Conservation (phyloP, 2,329 filamentous ascomycete genomes). For the Metarhizium guizhouense region DNA sequence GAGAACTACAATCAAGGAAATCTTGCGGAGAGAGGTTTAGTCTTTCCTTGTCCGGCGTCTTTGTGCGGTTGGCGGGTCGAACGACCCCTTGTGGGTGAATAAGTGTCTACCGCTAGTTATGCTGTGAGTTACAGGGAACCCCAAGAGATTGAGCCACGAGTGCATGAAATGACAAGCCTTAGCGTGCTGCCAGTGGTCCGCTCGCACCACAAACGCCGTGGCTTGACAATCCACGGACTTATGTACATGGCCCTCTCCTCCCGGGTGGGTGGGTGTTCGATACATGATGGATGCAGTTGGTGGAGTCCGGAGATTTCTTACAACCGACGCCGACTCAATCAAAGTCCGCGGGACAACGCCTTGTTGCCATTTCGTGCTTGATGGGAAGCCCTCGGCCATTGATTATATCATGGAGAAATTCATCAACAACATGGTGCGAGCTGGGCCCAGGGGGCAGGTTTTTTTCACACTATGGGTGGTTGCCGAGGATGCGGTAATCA, state of each 20-base stretch:
- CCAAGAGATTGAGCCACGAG: background rate
- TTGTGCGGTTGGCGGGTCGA: no score
- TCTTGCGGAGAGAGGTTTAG: no score
- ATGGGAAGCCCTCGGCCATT: background rate
- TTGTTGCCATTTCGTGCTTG: background rate
- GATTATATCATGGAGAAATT: background rate
- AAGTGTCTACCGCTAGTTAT: no score
- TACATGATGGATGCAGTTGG: background rate
- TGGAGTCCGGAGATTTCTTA: conserved; percentile 15
- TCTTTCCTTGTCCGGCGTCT: no score
- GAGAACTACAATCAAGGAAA: no score
- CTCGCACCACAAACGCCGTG: background rate
- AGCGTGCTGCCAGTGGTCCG: background rate
- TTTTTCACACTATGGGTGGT: no score
- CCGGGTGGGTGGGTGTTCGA: background rate
- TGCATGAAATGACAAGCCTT: background rate
- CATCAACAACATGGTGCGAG: no score
- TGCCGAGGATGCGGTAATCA: no score
- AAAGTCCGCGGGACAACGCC: conserved; percentile 12
- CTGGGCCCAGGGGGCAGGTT: no score
- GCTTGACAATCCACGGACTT: background rate
- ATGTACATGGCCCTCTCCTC: background rate
- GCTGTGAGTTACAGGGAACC: no score
- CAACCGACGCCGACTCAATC: conserved; percentile 15
- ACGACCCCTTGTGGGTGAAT: no score